Percentiles rank a stretch among this genome's conserved stretches.
Evolutionary conservation across 2,329 filamentous ascomycete genomes (phyloP).

Genomic region (Botrytis porri): DNA sequence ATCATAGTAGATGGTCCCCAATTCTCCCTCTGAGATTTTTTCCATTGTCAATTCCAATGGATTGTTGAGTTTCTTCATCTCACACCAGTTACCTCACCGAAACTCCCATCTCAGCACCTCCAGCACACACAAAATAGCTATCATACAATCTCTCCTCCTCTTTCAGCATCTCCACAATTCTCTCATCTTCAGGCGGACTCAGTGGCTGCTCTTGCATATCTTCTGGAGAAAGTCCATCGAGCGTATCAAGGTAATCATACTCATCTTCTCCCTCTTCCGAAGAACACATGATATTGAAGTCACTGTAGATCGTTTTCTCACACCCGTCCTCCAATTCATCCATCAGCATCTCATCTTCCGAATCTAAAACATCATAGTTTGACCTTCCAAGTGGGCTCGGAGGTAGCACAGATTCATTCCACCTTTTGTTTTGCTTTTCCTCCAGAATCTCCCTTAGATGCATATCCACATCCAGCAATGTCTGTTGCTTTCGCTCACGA

Average conservation of each 20-base stretch:
- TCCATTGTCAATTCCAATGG: not conserved
- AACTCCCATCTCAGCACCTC: constrained; percentile 33
- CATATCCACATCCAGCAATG: not conserved
- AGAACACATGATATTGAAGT: constrained; percentile 39
- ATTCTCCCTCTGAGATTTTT: constrained; percentile 10
- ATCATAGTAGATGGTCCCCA: not conserved
- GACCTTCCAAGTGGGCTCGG: constrained; percentile 38
- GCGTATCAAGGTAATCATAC: constrained; percentile 37
- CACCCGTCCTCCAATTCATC: constrained; percentile 16
- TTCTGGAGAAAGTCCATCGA: constrained; percentile 36
- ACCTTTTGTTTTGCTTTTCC: constrained; percentile 32
- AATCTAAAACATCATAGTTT: constrained; percentile 39
- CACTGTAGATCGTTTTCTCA: constrained; percentile 34
- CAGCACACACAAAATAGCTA: constrained; percentile 30
- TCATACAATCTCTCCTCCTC: constrained; percentile 33
- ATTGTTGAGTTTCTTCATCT: not conserved
- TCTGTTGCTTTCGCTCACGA: constrained; percentile 24
- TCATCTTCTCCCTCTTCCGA: constrained; percentile 30
- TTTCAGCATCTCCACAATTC: constrained; percentile 35
- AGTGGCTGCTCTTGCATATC: constrained; percentile 33
- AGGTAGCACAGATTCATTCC: constrained; percentile 32
- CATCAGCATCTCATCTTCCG: constrained; percentile 33
- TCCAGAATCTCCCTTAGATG: constrained; percentile 32
- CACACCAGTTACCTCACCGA: not conserved
- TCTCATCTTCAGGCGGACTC: constrained; percentile 31